Conservation (phyloP, 257 asterid genomes). For the Solanum neorickii region DNA sequence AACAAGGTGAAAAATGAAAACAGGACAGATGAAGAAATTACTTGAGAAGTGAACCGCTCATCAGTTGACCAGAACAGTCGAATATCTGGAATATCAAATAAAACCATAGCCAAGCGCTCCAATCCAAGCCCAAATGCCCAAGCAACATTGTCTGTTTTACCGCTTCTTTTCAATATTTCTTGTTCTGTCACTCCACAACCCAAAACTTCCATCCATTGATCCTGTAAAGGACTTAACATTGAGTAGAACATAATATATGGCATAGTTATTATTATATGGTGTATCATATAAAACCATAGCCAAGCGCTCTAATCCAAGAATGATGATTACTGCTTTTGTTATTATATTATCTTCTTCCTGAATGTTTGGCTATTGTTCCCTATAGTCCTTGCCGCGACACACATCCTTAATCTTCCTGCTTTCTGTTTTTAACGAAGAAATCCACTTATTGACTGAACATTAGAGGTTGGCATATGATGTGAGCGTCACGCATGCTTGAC, state of each 20-base stretch:
- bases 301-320: conserved; percentile 79
- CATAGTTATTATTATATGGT: conserved; percentile 39
- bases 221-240: conserved; percentile 28
- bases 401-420: background rate
- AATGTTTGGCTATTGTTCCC: background rate
- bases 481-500: background rate
- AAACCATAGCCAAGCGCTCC: conserved; percentile 92
- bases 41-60: conserved; percentile 94
- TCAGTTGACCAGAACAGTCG: conserved; percentile 94
- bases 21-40: conserved; percentile 9
- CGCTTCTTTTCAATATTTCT: conserved; percentile 80
- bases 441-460: background rate
- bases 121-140: conserved; percentile 99
- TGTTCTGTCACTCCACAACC: conserved; percentile 99
- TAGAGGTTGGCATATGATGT: background rate
- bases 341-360: background rate
- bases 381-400: background rate
- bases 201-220: conserved; percentile 92
- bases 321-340: background rate
- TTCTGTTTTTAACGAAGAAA: background rate
- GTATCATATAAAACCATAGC: conserved; percentile 90
- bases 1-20: background rate
- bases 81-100: conserved; percentile 90
- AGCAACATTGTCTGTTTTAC: conserved; percentile 58
- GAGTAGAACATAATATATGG: background rate